Conservation (phyloP, 805 yeast genomes). For the Starmerella tilneyi region DNA sequence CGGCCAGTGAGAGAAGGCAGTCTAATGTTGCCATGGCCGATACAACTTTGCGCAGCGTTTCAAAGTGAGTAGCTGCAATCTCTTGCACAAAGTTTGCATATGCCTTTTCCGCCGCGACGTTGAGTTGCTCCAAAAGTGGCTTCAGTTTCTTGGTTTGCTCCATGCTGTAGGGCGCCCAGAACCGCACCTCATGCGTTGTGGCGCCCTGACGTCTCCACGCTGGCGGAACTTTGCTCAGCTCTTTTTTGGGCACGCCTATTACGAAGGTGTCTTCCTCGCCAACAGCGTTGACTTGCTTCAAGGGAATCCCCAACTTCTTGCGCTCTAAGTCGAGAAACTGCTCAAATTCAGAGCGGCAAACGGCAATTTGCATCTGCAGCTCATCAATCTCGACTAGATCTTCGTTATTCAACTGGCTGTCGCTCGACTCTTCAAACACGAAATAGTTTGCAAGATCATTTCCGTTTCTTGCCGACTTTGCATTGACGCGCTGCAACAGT, state of each 20-base stretch:
- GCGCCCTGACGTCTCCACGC: constrained; percentile 72
- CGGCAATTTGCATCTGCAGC: constrained; percentile 32
- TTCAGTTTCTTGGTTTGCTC: constrained; percentile 45
- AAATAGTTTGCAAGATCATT: constrained; percentile 7
- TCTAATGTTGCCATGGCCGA: constrained; percentile 48
- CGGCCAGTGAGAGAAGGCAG: constrained; percentile 56
- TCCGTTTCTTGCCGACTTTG: constrained; percentile 16
- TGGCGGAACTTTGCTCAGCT: constrained; percentile 49
- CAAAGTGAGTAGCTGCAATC: constrained; percentile 34
- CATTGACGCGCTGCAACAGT: constrained; percentile 24
- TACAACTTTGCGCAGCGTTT: constrained; percentile 37
- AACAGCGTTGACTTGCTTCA: constrained; percentile 46
- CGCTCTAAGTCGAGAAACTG: constrained; percentile 45
- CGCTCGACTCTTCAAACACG: background rate
- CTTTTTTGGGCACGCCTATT: constrained; percentile 60
- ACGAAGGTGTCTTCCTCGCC: constrained; percentile 52
- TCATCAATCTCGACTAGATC: constrained; percentile 6
- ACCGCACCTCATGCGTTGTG: constrained; percentile 59
- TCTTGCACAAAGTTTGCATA: constrained; percentile 35
- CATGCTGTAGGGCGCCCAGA: constrained; percentile 51
- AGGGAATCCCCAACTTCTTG: constrained; percentile 43
- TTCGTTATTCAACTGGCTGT: background rate
- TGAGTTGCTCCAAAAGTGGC: constrained; percentile 49
- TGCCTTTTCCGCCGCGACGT: constrained; percentile 39
- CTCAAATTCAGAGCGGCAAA: constrained; percentile 40